Conservation (phyloP, 306 rosid species). For the Delonix regia region DNA sequence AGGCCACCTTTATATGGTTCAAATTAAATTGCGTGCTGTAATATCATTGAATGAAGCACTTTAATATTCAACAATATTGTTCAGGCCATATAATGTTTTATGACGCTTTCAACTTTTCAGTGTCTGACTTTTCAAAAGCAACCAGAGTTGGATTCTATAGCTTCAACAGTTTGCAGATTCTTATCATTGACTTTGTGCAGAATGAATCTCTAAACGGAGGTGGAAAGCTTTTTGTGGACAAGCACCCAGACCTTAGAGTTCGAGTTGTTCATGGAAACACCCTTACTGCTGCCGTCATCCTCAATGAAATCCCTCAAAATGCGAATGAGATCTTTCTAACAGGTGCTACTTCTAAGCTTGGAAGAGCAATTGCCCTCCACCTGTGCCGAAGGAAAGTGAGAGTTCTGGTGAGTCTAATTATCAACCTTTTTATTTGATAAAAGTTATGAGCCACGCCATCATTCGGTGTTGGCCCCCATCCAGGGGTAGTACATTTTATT, state of each 20-base stretch:
- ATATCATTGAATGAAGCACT: neutral
- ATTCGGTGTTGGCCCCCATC: no score
- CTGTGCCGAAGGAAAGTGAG: conserved; percentile 73
- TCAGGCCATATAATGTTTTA: neutral
- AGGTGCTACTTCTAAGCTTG: conserved; percentile 93
- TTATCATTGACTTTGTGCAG: conserved; percentile 36
- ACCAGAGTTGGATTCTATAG: neutral
- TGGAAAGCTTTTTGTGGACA: conserved; percentile 85
- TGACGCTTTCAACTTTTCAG: neutral
- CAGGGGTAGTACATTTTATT: no score
- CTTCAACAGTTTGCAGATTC: neutral
- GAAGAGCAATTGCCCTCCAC: conserved; percentile 92
- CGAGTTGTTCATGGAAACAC: conserved; percentile 95
- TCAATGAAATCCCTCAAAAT: conserved; percentile 71
- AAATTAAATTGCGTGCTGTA: neutral
- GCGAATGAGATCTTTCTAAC: conserved; percentile 67
- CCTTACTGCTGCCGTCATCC: conserved; percentile 84
- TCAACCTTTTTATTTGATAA: no score
- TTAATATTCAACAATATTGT: neutral
- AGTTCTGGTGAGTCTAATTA: conserved; percentile 83
- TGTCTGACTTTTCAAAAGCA: neutral
- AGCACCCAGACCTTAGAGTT: conserved; percentile 80
- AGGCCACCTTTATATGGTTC: neutral
- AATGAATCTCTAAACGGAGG: conserved; percentile 85
- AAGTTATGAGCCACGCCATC: no score